Base-by-base conservation (phyloP, 2,329 filamentous ascomycete genomes). In the Alternaria brassicae region DNA sequence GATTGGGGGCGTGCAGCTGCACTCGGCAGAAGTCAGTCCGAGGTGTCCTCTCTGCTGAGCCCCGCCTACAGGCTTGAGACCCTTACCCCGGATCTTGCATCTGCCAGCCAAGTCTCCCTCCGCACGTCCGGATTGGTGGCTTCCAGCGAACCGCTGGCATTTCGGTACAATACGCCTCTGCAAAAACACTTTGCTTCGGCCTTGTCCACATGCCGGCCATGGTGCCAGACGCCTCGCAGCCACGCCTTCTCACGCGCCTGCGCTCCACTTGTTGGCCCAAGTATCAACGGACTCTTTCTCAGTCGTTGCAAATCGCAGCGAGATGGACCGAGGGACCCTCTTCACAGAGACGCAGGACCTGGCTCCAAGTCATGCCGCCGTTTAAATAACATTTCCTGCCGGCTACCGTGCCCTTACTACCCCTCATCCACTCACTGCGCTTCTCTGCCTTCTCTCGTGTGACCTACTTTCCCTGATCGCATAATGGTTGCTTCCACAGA, bases 271-370 rank as follows among this genome's bases (percentile, higher is more conserved):
- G 47, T 45, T 40, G 49, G 63, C 59, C 50, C 23, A 47, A 45
- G 54, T 55, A 37, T 60, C 52, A 21, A 63, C 60, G 52, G 52
- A 27, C 47, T 42, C 56, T 63, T 54, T 60, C n/a, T 45, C 68
- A 59, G 65, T 59, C 56, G 70, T 53, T 21, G 58, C 37, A 60
- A 21, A 19, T 72, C 68, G 72, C 71, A 69, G 63, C 65, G 69
- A 77, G 69, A 72, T 76, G 56, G 44, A 65, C 74, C 74, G 73
- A 77, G 63, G 58, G 52, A 54, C 58, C 56, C 53, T 51, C 61
- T 40, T 65, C 45, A 63, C 45, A 54, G 17, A 47, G 30, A 36
- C 10, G 37, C 48, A 7, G 15, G 47, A 40, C 55, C 54, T 44
- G 55, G 55, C 65, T 58, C 56, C 57, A 65, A 60, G 63, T 53